Evolutionary conservation across 192 early-diverging fungal species (phyloP).

Genomic region (Umbelopsis vinacea): DNA sequence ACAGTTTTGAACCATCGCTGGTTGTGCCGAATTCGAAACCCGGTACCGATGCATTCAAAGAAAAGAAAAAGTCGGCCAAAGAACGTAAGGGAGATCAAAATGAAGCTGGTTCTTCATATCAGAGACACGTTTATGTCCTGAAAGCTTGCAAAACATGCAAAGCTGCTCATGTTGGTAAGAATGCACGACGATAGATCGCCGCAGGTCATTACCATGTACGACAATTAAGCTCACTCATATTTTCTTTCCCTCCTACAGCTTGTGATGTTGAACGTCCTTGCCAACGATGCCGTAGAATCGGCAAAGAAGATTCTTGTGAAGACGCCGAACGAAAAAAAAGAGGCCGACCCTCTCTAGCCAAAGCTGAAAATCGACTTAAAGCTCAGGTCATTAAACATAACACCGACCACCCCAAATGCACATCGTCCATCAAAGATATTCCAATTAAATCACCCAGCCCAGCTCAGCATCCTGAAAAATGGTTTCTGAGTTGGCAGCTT

Average conservation of each 20-base stretch:
- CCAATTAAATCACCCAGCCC: too few relatives aligned
- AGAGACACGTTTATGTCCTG: background rate
- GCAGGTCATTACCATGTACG: background rate
- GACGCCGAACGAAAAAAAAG: constrained; percentile 3
- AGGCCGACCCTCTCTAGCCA: background rate
- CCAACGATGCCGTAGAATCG: background rate
- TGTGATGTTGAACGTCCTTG: constrained; percentile 6
- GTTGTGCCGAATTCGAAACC: too few relatives aligned
- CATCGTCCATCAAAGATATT: too few relatives aligned
- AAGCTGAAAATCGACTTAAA: background rate
- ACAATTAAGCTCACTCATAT: background rate
- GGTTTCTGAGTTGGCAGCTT: too few relatives aligned
- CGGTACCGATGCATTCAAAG: too few relatives aligned
- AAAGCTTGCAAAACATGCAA: constrained; percentile 9
- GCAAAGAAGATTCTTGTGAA: background rate
- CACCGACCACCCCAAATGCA: background rate
- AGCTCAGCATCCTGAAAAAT: too few relatives aligned
- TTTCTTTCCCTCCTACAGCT: background rate
- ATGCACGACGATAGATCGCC: background rate
- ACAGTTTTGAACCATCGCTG: too few relatives aligned
- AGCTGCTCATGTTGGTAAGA: background rate
- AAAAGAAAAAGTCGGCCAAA: too few relatives aligned
- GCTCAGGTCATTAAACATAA: background rate
- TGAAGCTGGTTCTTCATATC: background rate
- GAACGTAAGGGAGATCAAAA: too few relatives aligned